A percentile compares a stretch with the other conserved stretches of the same genome.
Conservation (phyloP, 495 filamentous ascomycete species). For the Trichoderma parareesei region DNA sequence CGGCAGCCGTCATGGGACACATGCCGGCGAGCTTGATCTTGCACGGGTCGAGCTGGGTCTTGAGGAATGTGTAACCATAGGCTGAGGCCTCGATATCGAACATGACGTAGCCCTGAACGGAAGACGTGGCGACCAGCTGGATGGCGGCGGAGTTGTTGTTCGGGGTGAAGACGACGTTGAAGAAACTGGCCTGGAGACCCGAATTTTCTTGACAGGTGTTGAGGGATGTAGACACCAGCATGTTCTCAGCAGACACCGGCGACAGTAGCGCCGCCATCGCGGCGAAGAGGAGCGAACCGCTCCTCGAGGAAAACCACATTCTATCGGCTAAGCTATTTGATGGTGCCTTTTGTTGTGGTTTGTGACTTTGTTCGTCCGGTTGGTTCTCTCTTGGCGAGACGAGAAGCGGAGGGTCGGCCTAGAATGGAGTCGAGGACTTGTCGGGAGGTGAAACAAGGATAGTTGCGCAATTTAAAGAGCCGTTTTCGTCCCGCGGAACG, state of each 20-base stretch:
- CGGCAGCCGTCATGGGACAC: slow-evolving; percentile 86
- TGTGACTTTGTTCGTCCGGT: neutral
- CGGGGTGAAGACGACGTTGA: slow-evolving; percentile 74
- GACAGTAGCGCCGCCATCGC: slow-evolving; percentile 27
- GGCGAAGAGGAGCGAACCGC: slow-evolving; percentile 25
- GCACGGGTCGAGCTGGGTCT: slow-evolving; percentile 69
- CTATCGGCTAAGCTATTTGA: neutral
- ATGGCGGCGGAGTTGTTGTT: slow-evolving; percentile 63
- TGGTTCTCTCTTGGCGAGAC: neutral
- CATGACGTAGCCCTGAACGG: slow-evolving; percentile 75
- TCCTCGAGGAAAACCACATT: slow-evolving; percentile 29
- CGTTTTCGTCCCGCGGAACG: slow-evolving; percentile 8
- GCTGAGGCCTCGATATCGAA: slow-evolving; percentile 70
- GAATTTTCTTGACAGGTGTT: slow-evolving; percentile 71
- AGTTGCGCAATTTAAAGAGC: slow-evolving; percentile 4
- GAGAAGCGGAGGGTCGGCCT: neutral
- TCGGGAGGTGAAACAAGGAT: neutral
- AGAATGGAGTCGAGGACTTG: neutral
- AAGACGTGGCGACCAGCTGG: slow-evolving; percentile 73
- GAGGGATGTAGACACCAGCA: slow-evolving; percentile 66
- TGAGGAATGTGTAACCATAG: slow-evolving; percentile 68
- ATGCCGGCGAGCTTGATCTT: slow-evolving; percentile 59
- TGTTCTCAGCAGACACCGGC: slow-evolving; percentile 24
- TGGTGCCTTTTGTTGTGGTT: neutral
- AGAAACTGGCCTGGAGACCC: slow-evolving; percentile 73